Conservation (phyloP, 108 stramenopile species). For the Pseudonitzschia delicatissima region DNA sequence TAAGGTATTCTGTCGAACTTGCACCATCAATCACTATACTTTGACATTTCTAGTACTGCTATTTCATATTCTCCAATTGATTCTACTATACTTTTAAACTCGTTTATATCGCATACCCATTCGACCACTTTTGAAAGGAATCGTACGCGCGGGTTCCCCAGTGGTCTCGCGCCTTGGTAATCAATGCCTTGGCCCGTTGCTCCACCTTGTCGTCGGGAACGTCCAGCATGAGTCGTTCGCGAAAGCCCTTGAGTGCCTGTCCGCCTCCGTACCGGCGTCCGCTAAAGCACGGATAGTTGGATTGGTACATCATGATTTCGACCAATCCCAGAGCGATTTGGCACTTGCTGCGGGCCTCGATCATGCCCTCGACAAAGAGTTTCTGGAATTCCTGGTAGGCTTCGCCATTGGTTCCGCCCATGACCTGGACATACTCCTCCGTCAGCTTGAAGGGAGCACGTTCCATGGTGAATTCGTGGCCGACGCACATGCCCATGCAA, state of each 20-base stretch:
- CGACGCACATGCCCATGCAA: slow-evolving; percentile 96
- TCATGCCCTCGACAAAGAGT: slow-evolving; percentile 80
- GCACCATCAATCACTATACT: too few relatives aligned
- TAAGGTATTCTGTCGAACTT: too few relatives aligned
- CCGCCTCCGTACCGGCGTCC: slow-evolving; percentile 77
- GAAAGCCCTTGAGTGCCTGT: slow-evolving; percentile 66
- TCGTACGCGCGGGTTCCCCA: slow-evolving; percentile 70
- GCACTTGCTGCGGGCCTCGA: slow-evolving; percentile 72
- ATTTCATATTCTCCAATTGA: too few relatives aligned
- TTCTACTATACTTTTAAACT: background rate
- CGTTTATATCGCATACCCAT: slow-evolving; percentile 52
- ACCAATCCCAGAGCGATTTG: slow-evolving; percentile 88
- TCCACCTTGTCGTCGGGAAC: slow-evolving; percentile 71
- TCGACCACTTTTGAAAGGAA: slow-evolving; percentile 50
- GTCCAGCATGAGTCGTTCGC: slow-evolving; percentile 79
- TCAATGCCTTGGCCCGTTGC: slow-evolving; percentile 57
- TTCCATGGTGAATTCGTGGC: slow-evolving; percentile 94
- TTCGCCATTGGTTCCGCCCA: slow-evolving; percentile 78
- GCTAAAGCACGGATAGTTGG: slow-evolving; percentile 93
- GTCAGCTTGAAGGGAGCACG: slow-evolving; percentile 98
- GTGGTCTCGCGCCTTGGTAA: slow-evolving; percentile 53
- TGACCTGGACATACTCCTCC: slow-evolving; percentile 92
- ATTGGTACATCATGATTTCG: slow-evolving; percentile 98
- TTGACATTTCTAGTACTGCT: too few relatives aligned
- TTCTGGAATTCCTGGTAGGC: slow-evolving; percentile 82